Evolutionary conservation across 2,329 filamentous ascomycete genomes (phyloP).

Genomic region (Chaetomium strumarium): DNA sequence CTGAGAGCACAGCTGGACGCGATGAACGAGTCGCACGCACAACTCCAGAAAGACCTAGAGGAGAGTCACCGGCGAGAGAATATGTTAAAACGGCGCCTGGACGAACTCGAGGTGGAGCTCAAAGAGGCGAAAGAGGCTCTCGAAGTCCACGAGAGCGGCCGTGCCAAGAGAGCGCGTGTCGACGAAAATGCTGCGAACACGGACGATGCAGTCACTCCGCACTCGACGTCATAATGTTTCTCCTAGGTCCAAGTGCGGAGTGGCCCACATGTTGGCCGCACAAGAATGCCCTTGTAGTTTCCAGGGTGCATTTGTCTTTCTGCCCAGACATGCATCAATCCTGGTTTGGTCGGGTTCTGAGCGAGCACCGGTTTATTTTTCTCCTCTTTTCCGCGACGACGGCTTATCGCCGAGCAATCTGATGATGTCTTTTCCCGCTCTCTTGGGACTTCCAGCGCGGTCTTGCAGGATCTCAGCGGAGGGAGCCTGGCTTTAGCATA

Average conservation of each 20-base stretch:
- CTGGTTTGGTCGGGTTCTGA: neutral
- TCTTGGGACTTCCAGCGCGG: too few species aligned
- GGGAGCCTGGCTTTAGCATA: neutral
- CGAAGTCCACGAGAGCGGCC: constrained; percentile 25
- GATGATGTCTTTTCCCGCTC: too few species aligned
- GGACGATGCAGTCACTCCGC: constrained; percentile 6
- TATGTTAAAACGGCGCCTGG: constrained; percentile 73
- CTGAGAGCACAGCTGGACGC: constrained; percentile 52
- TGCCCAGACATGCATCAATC: neutral
- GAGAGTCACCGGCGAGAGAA: constrained; percentile 74
- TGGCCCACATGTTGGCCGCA: too few species aligned
- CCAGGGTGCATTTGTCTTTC: too few species aligned
- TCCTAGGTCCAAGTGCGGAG: too few species aligned
- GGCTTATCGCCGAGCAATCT: too few species aligned
- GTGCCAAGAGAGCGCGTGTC: constrained; percentile 30
- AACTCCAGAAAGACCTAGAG: constrained; percentile 60
- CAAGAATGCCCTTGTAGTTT: too few species aligned
- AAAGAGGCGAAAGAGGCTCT: constrained; percentile 32
- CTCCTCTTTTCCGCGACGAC: neutral
- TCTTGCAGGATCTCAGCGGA: too few species aligned
- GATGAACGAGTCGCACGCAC: constrained; percentile 35
- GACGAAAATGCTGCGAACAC: constrained; percentile 17
- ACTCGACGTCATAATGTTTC: constrained; percentile 3
- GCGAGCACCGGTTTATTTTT: neutral
- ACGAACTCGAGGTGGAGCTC: constrained; percentile 64